Evolutionary conservation across 2,329 filamentous ascomycete species (phyloP).

Genomic region (Nannizziopsis barbatae): DNA sequence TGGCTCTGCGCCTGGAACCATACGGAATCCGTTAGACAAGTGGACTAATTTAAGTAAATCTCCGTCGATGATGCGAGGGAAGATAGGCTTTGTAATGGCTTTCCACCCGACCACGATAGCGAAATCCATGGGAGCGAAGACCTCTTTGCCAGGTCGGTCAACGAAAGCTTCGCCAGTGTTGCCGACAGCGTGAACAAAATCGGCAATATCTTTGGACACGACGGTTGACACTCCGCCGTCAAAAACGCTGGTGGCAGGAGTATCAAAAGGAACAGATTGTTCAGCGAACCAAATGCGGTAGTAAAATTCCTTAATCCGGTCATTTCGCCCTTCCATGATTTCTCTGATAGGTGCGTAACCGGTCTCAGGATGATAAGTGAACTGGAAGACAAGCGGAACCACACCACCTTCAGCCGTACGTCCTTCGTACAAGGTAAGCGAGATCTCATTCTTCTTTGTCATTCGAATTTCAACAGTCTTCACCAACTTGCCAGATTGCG

Average conservation of each 20-base stretch:
- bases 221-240: constrained; percentile 80
- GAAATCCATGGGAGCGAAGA: constrained; percentile 97
- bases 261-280: constrained; percentile 71
- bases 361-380: constrained; percentile 87
- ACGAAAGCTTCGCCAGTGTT: constrained; percentile 97
- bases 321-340: constrained; percentile 90
- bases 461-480: constrained; percentile 81
- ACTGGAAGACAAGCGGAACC: constrained; percentile 72
- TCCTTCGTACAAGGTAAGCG: constrained; percentile 84
- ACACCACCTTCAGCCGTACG: constrained; percentile 74
- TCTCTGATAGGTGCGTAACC: constrained; percentile 97
- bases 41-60: constrained; percentile 94
- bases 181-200: constrained; percentile 97
- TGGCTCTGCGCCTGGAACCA: constrained; percentile 90
- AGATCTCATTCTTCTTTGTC: constrained; percentile 63
- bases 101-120: constrained; percentile 98
- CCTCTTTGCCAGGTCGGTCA: constrained; percentile 83
- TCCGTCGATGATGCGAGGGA: constrained; percentile 90
- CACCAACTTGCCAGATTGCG: constrained; percentile 71
- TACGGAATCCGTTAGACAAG: constrained; percentile 93
- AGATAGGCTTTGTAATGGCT: constrained; percentile 98
- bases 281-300: constrained; percentile 95
- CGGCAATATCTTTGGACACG: constrained; percentile 85
- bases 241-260: constrained; percentile 74
- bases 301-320: constrained; percentile 99